Percentiles rank a stretch among this genome's conserved stretches.
Conservation (phyloP, 139 green algal genomes). For the Marvania coccoides region DNA sequence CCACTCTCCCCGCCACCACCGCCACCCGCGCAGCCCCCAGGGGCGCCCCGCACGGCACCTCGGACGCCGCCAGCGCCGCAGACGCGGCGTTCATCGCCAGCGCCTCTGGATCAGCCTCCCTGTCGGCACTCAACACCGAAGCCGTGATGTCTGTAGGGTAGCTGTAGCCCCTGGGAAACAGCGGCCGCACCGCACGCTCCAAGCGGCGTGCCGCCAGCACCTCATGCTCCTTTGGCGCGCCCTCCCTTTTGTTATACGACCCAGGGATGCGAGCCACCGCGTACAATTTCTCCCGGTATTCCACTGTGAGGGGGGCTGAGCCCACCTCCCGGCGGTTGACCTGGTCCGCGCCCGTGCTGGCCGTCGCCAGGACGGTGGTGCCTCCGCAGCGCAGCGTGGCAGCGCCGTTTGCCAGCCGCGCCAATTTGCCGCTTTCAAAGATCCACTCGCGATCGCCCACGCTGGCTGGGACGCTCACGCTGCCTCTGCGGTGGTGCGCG, state of each 20-base stretch:
- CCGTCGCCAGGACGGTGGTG: constrained; percentile 57
- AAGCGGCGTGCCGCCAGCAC: constrained; percentile 35
- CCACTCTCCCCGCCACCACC: constrained; percentile 1
- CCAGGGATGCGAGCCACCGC: constrained; percentile 58
- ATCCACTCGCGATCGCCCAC: constrained; percentile 14
- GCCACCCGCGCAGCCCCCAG: constrained; percentile 45
- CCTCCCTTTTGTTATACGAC: constrained; percentile 51
- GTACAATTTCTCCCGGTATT: constrained; percentile 66
- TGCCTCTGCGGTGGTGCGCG: no score
- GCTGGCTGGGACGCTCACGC: no score
- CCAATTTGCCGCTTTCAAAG: constrained; percentile 65
- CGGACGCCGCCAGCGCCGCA: constrained; percentile 46
- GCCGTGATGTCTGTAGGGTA: constrained; percentile 43
- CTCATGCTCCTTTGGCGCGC: constrained; percentile 51
- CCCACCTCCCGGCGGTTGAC: constrained; percentile 20
- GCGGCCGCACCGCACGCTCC: constrained; percentile 60
- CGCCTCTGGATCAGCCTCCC: constrained; percentile 40
- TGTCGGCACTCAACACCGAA: constrained; percentile 47
- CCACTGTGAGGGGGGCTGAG: constrained; percentile 36
- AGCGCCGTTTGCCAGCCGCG: constrained; percentile 52
- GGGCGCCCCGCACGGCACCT: constrained; percentile 65
- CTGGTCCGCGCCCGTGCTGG: constrained; percentile 18
- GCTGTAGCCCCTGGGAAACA: constrained; percentile 58
- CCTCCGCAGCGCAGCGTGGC: constrained; percentile 33
- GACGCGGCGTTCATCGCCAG: constrained; percentile 71